phyloP scores from a whole-genome alignment of 371 early-diverging fungal genomes.

The Mucor sp. region DNA sequence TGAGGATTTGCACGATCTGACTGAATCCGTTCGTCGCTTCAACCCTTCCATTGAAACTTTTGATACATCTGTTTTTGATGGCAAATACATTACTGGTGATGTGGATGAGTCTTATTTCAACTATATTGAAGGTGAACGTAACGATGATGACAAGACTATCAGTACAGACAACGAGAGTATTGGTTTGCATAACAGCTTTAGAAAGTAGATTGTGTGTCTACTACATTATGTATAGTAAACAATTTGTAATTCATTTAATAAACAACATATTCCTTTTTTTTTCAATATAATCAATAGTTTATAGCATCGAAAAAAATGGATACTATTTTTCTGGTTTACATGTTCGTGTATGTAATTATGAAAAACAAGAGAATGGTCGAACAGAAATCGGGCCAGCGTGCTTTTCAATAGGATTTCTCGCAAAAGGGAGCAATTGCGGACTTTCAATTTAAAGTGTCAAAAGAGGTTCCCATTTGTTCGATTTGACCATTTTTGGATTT shows the following conservation, averaged over 20 bases:
- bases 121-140: conserved; percentile 68
- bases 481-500: neutral
- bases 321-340: neutral
- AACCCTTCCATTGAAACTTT: conserved; percentile 79
- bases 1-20: conserved; percentile 83
- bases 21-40: conserved; percentile 80
- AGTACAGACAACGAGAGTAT: conserved; percentile 63
- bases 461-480: neutral
- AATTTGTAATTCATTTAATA: neutral
- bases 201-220: conserved; percentile 6
- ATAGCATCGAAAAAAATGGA: neutral
- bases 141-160: conserved; percentile 48
- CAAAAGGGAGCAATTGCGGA: neutral
- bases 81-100: conserved; percentile 88
- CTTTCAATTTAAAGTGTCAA: neutral
- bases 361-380: no score
- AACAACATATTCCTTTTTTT: neutral
- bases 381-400: no score
- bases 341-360: neutral
- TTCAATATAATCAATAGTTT: neutral
- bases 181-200: conserved; percentile 63
- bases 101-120: conserved; percentile 81
- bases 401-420: no score
- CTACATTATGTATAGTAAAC: neutral
- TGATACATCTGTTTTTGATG: conserved; percentile 96